phyloP scores from a whole-genome alignment of 2,329 filamentous ascomycete species.

The Penicillium olsonii region DNA sequence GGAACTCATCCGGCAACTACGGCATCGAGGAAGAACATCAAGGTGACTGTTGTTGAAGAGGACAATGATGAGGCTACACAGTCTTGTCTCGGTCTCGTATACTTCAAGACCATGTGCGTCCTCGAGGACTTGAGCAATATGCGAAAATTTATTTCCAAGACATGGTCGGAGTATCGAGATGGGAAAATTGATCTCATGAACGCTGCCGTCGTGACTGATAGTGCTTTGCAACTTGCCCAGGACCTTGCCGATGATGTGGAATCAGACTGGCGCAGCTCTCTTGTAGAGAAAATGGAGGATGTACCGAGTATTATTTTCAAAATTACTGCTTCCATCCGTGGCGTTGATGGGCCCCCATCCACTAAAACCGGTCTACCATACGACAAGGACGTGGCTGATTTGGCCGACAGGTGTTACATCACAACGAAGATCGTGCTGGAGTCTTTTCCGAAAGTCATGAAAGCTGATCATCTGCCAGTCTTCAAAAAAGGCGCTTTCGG shows the following conservation, averaged over 20 bases:
- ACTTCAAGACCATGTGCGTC: slow-evolving; percentile 31
- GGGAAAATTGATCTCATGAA: slow-evolving; percentile 34
- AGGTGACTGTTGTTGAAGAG: slow-evolving; percentile 19
- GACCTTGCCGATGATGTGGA: slow-evolving; percentile 23
- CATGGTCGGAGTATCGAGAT: slow-evolving; percentile 34
- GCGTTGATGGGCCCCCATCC: slow-evolving; percentile 16
- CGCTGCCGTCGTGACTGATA: slow-evolving; percentile 34
- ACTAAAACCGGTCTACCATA: slow-evolving; percentile 28
- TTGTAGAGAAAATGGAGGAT: not conserved
- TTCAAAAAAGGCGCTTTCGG: slow-evolving; percentile 32
- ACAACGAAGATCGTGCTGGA: slow-evolving; percentile 21
- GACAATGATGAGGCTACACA: slow-evolving; percentile 16
- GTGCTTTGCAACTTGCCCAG: slow-evolving; percentile 18
- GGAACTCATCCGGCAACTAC: slow-evolving; percentile 11
- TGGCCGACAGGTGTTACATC: slow-evolving; percentile 27
- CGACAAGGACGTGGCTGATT: slow-evolving; percentile 29
- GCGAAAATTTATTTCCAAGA: slow-evolving; percentile 29
- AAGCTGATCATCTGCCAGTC: slow-evolving; percentile 23
- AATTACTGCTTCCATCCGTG: too few relatives aligned
- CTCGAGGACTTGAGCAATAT: slow-evolving; percentile 33
- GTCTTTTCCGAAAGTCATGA: slow-evolving; percentile 24
- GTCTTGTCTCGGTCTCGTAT: slow-evolving; percentile 15
- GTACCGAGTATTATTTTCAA: too few relatives aligned
- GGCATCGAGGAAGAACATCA: slow-evolving; percentile 21
- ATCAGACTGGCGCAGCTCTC: slow-evolving; percentile 17